Evolutionary conservation across 2,329 filamentous ascomycete genomes (phyloP).

Genomic region (Trichophyton verrucosum): DNA sequence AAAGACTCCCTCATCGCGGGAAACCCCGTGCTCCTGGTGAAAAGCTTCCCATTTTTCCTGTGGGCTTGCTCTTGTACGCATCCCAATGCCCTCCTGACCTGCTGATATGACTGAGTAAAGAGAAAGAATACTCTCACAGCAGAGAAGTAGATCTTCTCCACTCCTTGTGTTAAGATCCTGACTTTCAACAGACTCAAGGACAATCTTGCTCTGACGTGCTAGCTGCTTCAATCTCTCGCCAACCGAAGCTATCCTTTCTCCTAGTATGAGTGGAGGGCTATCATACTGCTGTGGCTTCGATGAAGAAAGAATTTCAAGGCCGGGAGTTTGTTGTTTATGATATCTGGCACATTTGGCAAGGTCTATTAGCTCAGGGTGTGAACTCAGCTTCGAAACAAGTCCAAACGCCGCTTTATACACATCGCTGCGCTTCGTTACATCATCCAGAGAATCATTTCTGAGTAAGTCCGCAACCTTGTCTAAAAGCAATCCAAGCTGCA

Average conservation of each 20-base stretch:
- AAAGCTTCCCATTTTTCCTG: conserved; percentile 19
- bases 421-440: conserved; percentile 21
- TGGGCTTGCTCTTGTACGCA: conserved; percentile 9
- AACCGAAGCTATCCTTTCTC: conserved; percentile 9
- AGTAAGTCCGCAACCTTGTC: conserved; percentile 29
- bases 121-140: conserved; percentile 24
- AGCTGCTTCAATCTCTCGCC: conserved; percentile 19
- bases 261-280: conserved; percentile 6
- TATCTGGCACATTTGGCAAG: conserved; percentile 26
- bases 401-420: conserved; percentile 31
- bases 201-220: conserved; percentile 22
- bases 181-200: conserved; percentile 18
- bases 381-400: conserved; percentile 28
- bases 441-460: conserved; percentile 31
- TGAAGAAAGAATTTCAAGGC: conserved; percentile 26
- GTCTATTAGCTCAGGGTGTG: conserved; percentile 20
- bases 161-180: conserved; percentile 17
- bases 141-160: conserved; percentile 21
- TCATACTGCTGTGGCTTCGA: neutral
- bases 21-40: conserved; percentile 26
- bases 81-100: neutral
- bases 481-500: conserved; percentile 27
- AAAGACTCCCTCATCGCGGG: conserved; percentile 28
- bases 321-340: conserved; percentile 23
- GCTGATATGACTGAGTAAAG: conserved; percentile 19